Evolutionary conservation across 176 grass and related monocot genomes (phyloP), one percentile per base, ranked within the genome.

Genomic region (Oryza brachyantha): DNA sequence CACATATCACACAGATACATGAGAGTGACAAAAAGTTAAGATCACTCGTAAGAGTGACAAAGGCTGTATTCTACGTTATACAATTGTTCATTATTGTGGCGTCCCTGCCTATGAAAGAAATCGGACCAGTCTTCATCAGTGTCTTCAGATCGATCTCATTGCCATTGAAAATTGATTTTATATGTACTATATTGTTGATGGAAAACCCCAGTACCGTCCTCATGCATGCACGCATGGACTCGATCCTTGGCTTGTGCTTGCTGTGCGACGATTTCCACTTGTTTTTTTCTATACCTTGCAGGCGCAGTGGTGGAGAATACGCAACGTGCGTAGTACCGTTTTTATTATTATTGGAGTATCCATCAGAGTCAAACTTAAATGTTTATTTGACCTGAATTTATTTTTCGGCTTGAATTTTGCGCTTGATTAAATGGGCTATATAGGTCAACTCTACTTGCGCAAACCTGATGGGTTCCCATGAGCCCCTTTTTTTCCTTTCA

Each of bases 341-440:
- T 19, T 31, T 45, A 2, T 70, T 29, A 7, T 70, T 31, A 60
- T 70, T 46, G 55, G 21, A 61, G 76, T 16, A 58, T 39, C n/a
- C 43, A 86, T 57, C 52, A 57, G 26, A 80, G 81, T 84, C 76
- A 76, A 84, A 71, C 70, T 28, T 3, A 71, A 64, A 57, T 76
- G 76, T 70, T 84, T 81, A 13, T 28, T 74, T 88, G 86, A 70
- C 81, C 54, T 64, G 31, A n/a, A 34, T n/a, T 86, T 59, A 66
- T 78, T 87, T 59, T n/a, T 17, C n/a, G 3, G 41, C 28, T 80
- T 64, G 65, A 60, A 40, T 64, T 80, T 55, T 57, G 55, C 25
- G 63, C 17, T 80, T 64, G 8, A 68, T 61, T 84, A 70, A 70
- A 39, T 70, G 29, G 22, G 50, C 12, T 8, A 17, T 8, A 17